Base-by-base conservation (phyloP, 805 yeast genomes). In the Schizosaccharomyces lindneri region DNA sequence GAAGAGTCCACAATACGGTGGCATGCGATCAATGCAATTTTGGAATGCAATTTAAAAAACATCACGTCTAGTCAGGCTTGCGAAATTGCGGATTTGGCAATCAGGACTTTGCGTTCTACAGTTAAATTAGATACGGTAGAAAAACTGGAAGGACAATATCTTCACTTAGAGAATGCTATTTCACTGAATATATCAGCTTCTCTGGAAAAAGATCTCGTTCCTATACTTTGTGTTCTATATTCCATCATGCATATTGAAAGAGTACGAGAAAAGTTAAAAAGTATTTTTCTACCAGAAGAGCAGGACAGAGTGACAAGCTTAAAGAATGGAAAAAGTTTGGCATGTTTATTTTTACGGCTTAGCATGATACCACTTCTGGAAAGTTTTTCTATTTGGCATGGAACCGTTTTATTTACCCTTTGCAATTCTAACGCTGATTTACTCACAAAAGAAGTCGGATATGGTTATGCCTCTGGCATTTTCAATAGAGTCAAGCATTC, bases 401-500 rank as follows among this genome's bases (percentile, higher is more conserved):
- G 41, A 9, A 36, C 41, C 13, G 9, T 36, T 11, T 36, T 36
- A 36, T 36, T 36, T 36, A 17, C 13, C 13, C 27, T 46, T 21
- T 46, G 51, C 27, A n/a, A 24, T 3, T n/a, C 3, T 5, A 46
- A 46, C n/a, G 4, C 51, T 9, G 27, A 46, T 7, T n/a, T 46
- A 9, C 27, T 46, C 11, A 46, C 51, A 9, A 24, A 46, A 4
- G 9, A n/a, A 19, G 27, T 46, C n/a, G 72, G 72, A 2, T 63
- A 64, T 13, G 72, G 71, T 5, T 66, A 64, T 55, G 70, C 72
- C 4, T 63, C 67, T 6, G 67, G 70, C 17, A 46, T 46, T 13
- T 4, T 46, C 4, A n/a, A 24, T 21, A 9, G 7, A 46, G 41
- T 36, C 41, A 36, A 36, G 41, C 27, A 24, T 46, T 21, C 11